Conservation (phyloP, 495 filamentous ascomycete genomes). For the Cudoniella acicularis region DNA sequence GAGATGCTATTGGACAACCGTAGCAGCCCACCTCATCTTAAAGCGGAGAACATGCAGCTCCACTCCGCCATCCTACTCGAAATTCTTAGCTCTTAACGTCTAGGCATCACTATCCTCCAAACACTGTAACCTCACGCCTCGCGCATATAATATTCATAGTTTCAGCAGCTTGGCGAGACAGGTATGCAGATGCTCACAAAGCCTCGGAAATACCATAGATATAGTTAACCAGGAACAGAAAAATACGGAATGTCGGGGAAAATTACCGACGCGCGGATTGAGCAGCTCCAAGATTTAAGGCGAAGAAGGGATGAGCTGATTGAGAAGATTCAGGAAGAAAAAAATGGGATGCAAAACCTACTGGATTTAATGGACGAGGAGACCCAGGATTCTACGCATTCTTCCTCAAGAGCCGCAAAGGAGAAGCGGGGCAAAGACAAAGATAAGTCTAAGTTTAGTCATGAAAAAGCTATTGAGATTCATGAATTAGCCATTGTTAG, state of each 20-base stretch:
- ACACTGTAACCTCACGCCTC: too few species aligned
- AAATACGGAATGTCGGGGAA: background rate
- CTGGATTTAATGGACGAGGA: constrained; percentile 10
- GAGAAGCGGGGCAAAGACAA: constrained; percentile 8
- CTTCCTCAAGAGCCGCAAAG: constrained; percentile 7
- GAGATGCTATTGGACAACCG: too few species aligned
- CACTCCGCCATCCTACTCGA: too few species aligned
- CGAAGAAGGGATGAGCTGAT: constrained; percentile 5
- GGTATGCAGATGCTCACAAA: background rate
- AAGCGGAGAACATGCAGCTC: too few species aligned
- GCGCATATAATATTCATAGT: too few species aligned
- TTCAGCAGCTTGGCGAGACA: background rate
- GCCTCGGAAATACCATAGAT: background rate
- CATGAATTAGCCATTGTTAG: constrained; percentile 12
- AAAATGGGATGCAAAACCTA: constrained; percentile 9
- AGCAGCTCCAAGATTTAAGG: constrained; percentile 8
- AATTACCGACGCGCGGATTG: constrained; percentile 12
- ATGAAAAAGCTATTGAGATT: constrained; percentile 8
- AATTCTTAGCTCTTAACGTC: too few species aligned
- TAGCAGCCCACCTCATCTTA: too few species aligned
- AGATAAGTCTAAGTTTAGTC: constrained; percentile 10
- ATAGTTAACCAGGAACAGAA: background rate
- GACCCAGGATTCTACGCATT: background rate
- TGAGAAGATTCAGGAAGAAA: constrained; percentile 11
- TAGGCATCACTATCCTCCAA: too few species aligned